Conservation (phyloP, 805 yeast genomes). For the Komagataella mondaviorum region DNA sequence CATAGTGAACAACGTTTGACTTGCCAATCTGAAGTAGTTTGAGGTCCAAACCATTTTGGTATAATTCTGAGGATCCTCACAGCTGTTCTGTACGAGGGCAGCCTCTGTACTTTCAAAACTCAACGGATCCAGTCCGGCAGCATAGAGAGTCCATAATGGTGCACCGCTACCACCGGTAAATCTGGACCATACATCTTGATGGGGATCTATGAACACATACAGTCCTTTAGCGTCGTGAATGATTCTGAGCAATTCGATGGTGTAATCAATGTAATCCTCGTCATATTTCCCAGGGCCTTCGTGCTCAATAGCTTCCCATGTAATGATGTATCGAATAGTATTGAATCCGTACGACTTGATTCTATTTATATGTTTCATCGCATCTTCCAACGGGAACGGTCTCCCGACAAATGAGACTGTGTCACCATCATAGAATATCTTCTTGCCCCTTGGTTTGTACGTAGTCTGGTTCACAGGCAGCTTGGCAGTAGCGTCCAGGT, state of each 20-base stretch:
- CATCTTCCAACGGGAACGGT: slow-evolving; percentile 69
- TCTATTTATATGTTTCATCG: slow-evolving; percentile 51
- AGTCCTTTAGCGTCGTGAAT: slow-evolving; percentile 55
- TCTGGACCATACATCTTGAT: slow-evolving; percentile 92
- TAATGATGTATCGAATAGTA: slow-evolving; percentile 57
- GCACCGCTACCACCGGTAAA: slow-evolving; percentile 88
- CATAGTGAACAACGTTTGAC: slow-evolving; percentile 71
- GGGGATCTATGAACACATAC: slow-evolving; percentile 75
- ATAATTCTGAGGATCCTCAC: slow-evolving; percentile 27
- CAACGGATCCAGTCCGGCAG: slow-evolving; percentile 78
- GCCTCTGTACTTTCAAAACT: slow-evolving; percentile 65
- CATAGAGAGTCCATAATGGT: slow-evolving; percentile 84
- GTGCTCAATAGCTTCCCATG: slow-evolving; percentile 93
- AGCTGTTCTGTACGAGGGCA: slow-evolving; percentile 58
- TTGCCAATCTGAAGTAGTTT: slow-evolving; percentile 65
- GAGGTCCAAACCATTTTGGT: slow-evolving; percentile 93
- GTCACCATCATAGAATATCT: slow-evolving; percentile 57
- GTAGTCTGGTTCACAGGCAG: slow-evolving; percentile 48
- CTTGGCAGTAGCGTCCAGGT: slow-evolving; percentile 65
- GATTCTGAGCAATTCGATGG: slow-evolving; percentile 45
- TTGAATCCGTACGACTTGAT: slow-evolving; percentile 77
- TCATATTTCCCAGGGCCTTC: slow-evolving; percentile 78
- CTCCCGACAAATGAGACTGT: slow-evolving; percentile 69
- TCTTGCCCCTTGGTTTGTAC: slow-evolving; percentile 20
- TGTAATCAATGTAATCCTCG: slow-evolving; percentile 57